These are phyloP conservation scores for Aspergillus sp. DNA, from an alignment of 2,329 filamentous ascomycete genomes.

Conservation along the genomic window DNA sequence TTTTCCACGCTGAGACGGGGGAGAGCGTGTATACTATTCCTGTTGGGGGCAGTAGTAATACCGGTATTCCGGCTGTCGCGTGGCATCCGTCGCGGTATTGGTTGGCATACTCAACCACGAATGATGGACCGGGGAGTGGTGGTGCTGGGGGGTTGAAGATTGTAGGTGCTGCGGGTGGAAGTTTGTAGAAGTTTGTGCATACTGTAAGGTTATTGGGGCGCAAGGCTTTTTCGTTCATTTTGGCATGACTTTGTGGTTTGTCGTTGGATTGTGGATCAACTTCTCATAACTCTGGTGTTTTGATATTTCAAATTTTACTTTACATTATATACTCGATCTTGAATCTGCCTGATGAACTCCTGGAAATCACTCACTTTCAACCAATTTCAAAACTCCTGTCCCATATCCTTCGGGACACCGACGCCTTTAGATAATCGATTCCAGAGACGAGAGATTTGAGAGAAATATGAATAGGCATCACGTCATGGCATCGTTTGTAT, in stretches of 20 bases:
- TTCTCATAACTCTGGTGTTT: too few species aligned
- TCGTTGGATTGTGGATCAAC: neutral
- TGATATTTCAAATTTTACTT: too few species aligned
- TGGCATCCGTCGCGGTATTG: conserved; percentile 47
- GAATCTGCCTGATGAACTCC: too few species aligned
- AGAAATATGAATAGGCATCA: too few species aligned
- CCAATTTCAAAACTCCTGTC: too few species aligned
- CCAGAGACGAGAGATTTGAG: too few species aligned
- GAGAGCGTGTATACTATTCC: conserved; percentile 43
- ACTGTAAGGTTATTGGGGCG: conserved; percentile 9
- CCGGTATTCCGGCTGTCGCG: conserved; percentile 40
- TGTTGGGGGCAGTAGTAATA: conserved; percentile 27
- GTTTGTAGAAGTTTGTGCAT: conserved; percentile 8
- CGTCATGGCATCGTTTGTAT: too few species aligned
- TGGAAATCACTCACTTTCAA: too few species aligned
- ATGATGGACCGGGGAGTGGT: conserved; percentile 33
- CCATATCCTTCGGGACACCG: too few species aligned
- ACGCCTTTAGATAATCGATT: too few species aligned
- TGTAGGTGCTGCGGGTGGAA: conserved; percentile 40
- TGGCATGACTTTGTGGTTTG: neutral
- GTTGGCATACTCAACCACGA: conserved; percentile 42
- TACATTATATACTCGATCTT: too few species aligned
- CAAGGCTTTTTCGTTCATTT: neutral
- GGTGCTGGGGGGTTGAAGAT: conserved; percentile 41
- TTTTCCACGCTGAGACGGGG: conserved; percentile 45